Conservation (phyloP, 345 rosid species). For the Erodium maritimum region DNA sequence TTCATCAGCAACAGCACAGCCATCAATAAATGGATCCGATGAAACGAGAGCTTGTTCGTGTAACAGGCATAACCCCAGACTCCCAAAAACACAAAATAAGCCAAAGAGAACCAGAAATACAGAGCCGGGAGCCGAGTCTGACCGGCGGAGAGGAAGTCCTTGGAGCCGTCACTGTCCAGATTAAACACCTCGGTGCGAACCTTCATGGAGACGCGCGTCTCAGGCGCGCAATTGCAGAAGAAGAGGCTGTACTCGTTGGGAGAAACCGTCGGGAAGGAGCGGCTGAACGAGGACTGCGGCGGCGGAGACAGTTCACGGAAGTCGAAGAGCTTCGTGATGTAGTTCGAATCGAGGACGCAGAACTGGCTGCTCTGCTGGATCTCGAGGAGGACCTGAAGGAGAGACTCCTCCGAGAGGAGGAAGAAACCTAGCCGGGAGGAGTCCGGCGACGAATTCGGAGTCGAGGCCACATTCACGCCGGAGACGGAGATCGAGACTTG, state of each 20-base stretch:
- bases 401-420: constrained; percentile 85
- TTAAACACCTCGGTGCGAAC: constrained; percentile 70
- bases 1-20: constrained; percentile 63
- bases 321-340: constrained; percentile 43
- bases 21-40: constrained; percentile 86
- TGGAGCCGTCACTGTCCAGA: constrained; percentile 43
- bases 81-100: constrained; percentile 45
- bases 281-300: constrained; percentile 46
- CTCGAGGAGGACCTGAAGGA: constrained; percentile 70
- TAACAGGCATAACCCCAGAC: constrained; percentile 54
- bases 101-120: constrained; percentile 38
- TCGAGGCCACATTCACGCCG: constrained; percentile 50
- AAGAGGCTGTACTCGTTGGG: constrained; percentile 84
- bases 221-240: constrained; percentile 84
- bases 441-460: constrained; percentile 28
- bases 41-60: constrained; percentile 39
- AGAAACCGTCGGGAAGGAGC: constrained; percentile 44
- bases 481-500: constrained; percentile 52
- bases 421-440: constrained; percentile 81
- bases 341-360: constrained; percentile 81
- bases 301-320: constrained; percentile 86
- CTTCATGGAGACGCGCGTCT: constrained; percentile 66
- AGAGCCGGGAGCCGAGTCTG: constrained; percentile 63
- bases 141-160: constrained; percentile 72
- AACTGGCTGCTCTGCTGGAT: constrained; percentile 62